Evolutionary conservation across 768 basidiomycete species (phyloP), one percentile per base, ranked within the genome.

Genomic region (Amyloporia xantha): DNA sequence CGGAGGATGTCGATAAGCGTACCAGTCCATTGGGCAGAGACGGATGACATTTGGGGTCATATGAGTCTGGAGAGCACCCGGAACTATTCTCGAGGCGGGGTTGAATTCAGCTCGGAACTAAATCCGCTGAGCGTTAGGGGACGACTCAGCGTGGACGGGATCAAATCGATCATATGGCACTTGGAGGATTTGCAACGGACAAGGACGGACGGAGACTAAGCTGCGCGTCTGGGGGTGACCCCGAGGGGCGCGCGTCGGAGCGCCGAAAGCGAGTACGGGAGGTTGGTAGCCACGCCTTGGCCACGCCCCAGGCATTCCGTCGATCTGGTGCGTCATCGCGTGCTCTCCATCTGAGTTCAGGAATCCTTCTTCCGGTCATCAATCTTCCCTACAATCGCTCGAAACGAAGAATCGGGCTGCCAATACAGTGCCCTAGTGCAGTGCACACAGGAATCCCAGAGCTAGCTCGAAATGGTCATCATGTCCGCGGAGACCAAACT

Each of bases 321-420:
- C 46, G 46, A 47, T 47, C 46, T 27, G 5, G 5, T 37, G 51
- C 54, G 48, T 55, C 54, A 58, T 57, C 27, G 38, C 30, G 10
- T 45, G 44, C 26, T 47, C 46, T 27, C 37, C 17, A 26, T 23
- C 50, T 26, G 48, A 28, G 46, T 47, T 50, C 53, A 47, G 23
- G 35, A 17, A 36, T 46, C 28, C 45, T 35, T 28, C 38, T 42
- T 41, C 25, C 54, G 57, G 51, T 49, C 55, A 58, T 58, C 57
- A 55, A 58, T 58, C 57, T 53, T 45, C 44, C 42, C 53, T 54
- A 50, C 51, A 57, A 57, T 53, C 48, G 45, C 51, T 49, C 48
- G 45, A 37, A 47, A 47, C 50, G 55, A 57, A 52, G 52, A 44
- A 51, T 54, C 44, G 50, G 41, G 53, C 53, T 49, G 50, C 51